Evolutionary conservation across 2,329 filamentous ascomycete genomes (phyloP), one percentile per base, ranked within the genome.

Genomic region (Cadophora gregata): DNA sequence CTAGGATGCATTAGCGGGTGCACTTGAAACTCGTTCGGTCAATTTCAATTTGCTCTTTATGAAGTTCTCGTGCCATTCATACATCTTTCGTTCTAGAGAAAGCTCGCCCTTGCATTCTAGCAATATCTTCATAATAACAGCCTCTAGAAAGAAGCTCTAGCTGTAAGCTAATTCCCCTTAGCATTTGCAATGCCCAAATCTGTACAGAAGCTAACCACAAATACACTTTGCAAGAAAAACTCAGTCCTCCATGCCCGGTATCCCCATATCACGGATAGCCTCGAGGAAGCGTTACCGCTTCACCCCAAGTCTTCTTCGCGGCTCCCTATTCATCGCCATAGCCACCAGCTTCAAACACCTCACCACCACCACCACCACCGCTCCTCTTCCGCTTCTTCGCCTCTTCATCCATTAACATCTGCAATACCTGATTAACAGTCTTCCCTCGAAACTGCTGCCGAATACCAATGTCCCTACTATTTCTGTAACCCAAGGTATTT

Each of bases 1-100:
- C 68, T 74, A 74, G 70, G 47, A 67, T 72, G 72, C 69, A 75
- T 74, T 68, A 68, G 69, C 69, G 69, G 67, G 60, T 70, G 60
- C 65, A 70, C 47, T 66, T 64, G 45, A 67, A 65, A 38, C 42
- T 62, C 59, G 59, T 67, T 64, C 45, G 56, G 59, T 58, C 27
- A 51, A 21, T 61, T 70, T 53, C 53, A 27, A 55, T 51, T 48
- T 45, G 16, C 51, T 50, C 55, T 24, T n/a, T n/a, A n/a, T 58
- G 5, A 29, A 53, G 38, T 36, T 47, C 21, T 42, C 25, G 27
- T 48, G 53, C 33, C 24, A 56, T 25, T 56, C 48, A 47, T 38
- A 38, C 16, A 25, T 47, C 31, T 45, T 27, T 53, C 10, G 3
- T 10, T 1, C 29, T 38, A n/a, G 9, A 36, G 5, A 36, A 56